Evolutionary conservation across 176 grass and related monocot genomes (phyloP).

Genomic region (Musa beccarii): DNA sequence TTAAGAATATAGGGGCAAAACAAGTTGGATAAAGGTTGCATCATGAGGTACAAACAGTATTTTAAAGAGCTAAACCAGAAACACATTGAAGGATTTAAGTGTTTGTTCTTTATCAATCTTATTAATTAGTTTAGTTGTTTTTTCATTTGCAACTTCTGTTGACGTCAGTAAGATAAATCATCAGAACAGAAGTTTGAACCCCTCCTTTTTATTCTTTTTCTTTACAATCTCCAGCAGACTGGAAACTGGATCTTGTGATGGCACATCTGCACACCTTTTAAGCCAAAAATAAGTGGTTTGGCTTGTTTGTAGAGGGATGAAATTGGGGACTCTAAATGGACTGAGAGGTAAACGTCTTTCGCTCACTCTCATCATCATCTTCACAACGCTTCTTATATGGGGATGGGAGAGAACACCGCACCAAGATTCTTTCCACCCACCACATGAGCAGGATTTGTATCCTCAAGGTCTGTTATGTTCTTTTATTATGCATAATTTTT

Average conservation of each 20-base stretch:
- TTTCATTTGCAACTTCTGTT: not conserved
- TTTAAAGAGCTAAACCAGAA: not conserved
- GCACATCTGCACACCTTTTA: not conserved
- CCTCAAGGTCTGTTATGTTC: constrained; percentile 40
- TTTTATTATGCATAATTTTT: not conserved
- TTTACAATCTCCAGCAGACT: not conserved
- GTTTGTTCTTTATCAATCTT: not conserved
- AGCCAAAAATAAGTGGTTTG: not conserved
- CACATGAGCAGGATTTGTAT: constrained; percentile 47
- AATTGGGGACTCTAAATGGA: constrained; percentile 67
- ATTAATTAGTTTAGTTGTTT: not conserved
- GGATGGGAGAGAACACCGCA: constrained; percentile 76
- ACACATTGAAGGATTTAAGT: not conserved
- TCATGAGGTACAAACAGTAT: not conserved
- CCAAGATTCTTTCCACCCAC: constrained; percentile 29
- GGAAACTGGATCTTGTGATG: not conserved
- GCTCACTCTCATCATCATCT: constrained; percentile 47
- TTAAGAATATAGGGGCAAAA: not conserved
- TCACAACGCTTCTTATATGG: constrained; percentile 71
- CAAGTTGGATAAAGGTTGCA: not conserved
- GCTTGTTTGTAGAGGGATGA: constrained; percentile 53
- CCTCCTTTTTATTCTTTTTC: not conserved
- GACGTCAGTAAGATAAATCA: not conserved
- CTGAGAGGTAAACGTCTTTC: constrained; percentile 74
- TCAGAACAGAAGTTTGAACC: not conserved